phyloP scores from a whole-genome alignment of 352 stramenopile genomes.

The Phytopythium cucurbitacearum region DNA sequence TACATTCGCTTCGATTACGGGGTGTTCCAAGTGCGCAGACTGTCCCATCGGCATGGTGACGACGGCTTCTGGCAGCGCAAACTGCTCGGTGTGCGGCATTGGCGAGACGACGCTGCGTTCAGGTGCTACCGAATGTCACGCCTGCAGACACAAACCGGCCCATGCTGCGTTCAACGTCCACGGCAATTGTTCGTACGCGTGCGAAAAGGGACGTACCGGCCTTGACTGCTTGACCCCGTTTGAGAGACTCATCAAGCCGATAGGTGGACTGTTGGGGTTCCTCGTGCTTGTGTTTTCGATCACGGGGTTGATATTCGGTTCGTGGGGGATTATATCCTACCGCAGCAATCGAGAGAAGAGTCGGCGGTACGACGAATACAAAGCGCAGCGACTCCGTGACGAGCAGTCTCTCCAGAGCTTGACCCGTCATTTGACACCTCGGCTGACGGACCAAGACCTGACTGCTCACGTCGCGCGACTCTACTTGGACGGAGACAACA shows the following conservation, averaged over 20 bases:
- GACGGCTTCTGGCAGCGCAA: slow-evolving; percentile 32
- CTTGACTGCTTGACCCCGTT: slow-evolving; percentile 82
- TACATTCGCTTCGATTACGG: slow-evolving; percentile 37
- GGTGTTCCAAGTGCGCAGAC: slow-evolving; percentile 37
- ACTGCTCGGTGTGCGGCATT: slow-evolving; percentile 73
- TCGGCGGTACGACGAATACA: slow-evolving; percentile 67
- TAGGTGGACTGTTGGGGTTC: slow-evolving; percentile 73
- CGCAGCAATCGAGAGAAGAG: slow-evolving; percentile 37
- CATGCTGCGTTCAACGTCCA: slow-evolving; percentile 74
- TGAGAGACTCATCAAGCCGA: slow-evolving; percentile 74
- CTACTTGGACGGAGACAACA: slow-evolving; percentile 73
- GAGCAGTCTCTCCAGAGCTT: slow-evolving; percentile 68
- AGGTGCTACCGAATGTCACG: slow-evolving; percentile 40
- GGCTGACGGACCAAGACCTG: slow-evolving; percentile 77
- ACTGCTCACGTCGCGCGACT: slow-evolving; percentile 62
- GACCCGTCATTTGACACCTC: slow-evolving; percentile 64
- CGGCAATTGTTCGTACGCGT: slow-evolving; percentile 80
- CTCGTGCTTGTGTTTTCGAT: slow-evolving; percentile 60
- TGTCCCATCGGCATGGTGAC: slow-evolving; percentile 66
- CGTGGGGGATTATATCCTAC: slow-evolving; percentile 71
- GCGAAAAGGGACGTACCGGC: slow-evolving; percentile 71
- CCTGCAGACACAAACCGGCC: slow-evolving; percentile 55
- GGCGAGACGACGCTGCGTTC: slow-evolving; percentile 58
- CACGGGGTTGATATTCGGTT: slow-evolving; percentile 46
- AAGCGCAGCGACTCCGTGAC: slow-evolving; percentile 64